Percentiles rank a stretch among this genome's conserved stretches.
Conservation (phyloP, 768 basidiomycete genomes). For the Roridomyces roridus region DNA sequence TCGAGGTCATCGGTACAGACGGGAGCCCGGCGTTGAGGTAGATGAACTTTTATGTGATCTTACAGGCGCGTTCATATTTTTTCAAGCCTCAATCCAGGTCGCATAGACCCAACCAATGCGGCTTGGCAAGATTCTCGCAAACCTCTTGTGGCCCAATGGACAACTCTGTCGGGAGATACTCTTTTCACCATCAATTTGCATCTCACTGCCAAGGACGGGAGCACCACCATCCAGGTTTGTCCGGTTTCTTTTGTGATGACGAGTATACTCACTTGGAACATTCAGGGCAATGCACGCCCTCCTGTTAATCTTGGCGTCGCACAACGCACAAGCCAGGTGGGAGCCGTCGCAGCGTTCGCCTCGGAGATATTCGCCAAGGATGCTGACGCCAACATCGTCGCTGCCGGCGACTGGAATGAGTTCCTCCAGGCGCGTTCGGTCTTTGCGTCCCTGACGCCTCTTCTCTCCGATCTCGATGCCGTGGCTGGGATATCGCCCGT, state of each 20-base stretch:
- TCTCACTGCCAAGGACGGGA: conserved; percentile 62
- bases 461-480: conserved; percentile 58
- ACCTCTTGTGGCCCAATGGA: conserved; percentile 65
- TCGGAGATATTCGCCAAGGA: conserved; percentile 48
- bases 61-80: conserved; percentile 1
- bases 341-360: conserved; percentile 58
- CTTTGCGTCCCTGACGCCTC: conserved; percentile 46
- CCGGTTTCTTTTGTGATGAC: background rate
- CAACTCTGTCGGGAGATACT: conserved; percentile 46
- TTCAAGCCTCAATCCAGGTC: conserved; percentile 63
- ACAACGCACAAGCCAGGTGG: conserved; percentile 55
- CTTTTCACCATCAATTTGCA: conserved; percentile 70
- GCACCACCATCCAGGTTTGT: conserved; percentile 43
- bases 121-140: conserved; percentile 66
- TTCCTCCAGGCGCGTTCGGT: conserved; percentile 59
- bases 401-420: conserved; percentile 71
- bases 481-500: conserved; percentile 50
- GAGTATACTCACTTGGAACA: background rate
- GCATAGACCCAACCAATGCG: conserved; percentile 60
- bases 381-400: conserved; percentile 52
- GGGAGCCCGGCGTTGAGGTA: conserved; percentile 51
- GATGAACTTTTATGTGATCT: conserved; percentile 6
- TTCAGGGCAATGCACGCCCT: conserved; percentile 61
- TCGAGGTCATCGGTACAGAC: conserved; percentile 39
- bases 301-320: conserved; percentile 61